Evolutionary conservation across 768 basidiomycete species (phyloP).

Genomic region (Neoboletus magnificus): DNA sequence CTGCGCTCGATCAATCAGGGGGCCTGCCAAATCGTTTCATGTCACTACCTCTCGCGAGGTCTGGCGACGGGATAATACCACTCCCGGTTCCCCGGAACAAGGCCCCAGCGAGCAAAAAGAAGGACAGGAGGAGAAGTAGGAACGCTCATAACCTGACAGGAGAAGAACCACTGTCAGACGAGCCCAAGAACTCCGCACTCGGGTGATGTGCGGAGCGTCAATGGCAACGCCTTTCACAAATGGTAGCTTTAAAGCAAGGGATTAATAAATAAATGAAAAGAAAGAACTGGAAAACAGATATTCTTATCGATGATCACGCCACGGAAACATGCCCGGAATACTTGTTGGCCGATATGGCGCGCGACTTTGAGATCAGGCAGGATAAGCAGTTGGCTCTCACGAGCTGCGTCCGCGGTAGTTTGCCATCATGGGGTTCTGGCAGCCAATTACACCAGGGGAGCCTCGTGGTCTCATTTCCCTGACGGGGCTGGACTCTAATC

Average conservation of each 20-base stretch:
- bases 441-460: conserved; percentile 11
- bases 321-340: neutral
- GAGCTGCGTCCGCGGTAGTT: conserved; percentile 3
- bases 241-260: neutral
- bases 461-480: conserved; percentile 12
- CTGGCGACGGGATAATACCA: neutral
- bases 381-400: conserved; percentile 17
- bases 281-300: neutral
- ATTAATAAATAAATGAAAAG: neutral
- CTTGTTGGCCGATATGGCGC: neutral
- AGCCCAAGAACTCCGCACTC: neutral
- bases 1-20: neutral
- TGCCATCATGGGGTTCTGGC: conserved; percentile 8
- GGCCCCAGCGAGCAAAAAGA: neutral
- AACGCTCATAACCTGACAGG: neutral
- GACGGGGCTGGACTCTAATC: neutral
- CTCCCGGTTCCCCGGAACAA: neutral
- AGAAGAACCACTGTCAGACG: neutral
- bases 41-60: neutral
- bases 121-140: neutral
- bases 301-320: conserved; percentile 19
- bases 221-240: neutral
- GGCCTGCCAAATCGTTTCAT: neutral
- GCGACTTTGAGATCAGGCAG: conserved; percentile 23
- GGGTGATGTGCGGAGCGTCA: conserved; percentile 2